Conservation (phyloP, 345 rosid genomes). For the Eucalyptus tenuipes region DNA sequence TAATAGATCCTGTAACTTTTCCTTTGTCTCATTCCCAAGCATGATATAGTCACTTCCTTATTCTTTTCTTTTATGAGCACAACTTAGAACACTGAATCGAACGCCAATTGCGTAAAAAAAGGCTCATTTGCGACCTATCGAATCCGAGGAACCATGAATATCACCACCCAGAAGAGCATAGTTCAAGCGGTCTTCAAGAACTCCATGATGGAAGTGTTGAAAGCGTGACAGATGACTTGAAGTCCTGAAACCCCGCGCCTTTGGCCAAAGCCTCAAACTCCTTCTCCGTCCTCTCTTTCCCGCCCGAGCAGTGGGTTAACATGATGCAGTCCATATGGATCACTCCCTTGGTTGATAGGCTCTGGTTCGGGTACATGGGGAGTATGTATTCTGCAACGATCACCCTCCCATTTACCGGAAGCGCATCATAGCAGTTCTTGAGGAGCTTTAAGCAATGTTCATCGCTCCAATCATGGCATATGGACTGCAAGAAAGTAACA, state of each 20-base stretch:
- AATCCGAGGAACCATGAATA: not conserved
- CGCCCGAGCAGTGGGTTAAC: constrained; percentile 88
- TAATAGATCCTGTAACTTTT: too few relatives aligned
- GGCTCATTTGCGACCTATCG: not conserved
- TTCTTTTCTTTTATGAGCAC: too few relatives aligned
- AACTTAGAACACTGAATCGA: too few relatives aligned
- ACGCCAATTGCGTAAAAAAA: not conserved
- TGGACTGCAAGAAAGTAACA: constrained; percentile 31
- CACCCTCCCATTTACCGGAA: constrained; percentile 67
- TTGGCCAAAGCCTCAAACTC: constrained; percentile 69
- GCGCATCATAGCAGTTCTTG: constrained; percentile 60
- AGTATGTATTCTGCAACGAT: constrained; percentile 61
- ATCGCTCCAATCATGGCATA: constrained; percentile 86
- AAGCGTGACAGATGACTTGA: constrained; percentile 45
- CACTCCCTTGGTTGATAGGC: constrained; percentile 47
- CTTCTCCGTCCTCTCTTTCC: constrained; percentile 75
- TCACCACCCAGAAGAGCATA: not conserved
- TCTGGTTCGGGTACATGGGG: constrained; percentile 57
- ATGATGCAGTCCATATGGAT: constrained; percentile 64
- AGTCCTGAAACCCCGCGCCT: constrained; percentile 68
- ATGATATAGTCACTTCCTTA: not conserved
- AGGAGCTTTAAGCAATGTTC: constrained; percentile 51
- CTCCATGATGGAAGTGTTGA: constrained; percentile 53
- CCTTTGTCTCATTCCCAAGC: not conserved
- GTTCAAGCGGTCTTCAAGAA: constrained; percentile 39